Conservation (phyloP, 805 yeast genomes). For the Wickerhamiella siamensis region DNA sequence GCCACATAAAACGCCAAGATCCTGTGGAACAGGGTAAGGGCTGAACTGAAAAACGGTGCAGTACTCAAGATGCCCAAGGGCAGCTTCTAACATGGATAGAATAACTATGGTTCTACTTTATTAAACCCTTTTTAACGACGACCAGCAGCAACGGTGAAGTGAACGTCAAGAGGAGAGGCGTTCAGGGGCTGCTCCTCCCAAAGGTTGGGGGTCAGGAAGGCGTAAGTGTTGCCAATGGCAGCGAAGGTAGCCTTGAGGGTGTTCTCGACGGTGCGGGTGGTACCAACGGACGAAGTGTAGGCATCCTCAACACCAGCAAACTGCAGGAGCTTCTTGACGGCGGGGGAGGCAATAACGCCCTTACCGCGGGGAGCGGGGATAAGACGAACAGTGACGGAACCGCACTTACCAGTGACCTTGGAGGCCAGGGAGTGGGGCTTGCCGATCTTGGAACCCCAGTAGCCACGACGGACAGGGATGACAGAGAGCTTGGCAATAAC, state of each 20-base stretch:
- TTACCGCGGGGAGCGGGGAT: slow-evolving; percentile 99
- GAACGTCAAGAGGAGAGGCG: slow-evolving; percentile 89
- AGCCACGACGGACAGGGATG: slow-evolving; percentile 99
- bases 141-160: slow-evolving; percentile 30
- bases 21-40: too few species aligned
- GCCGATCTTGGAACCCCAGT: slow-evolving; percentile 99
- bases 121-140: slow-evolving; percentile 27
- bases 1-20: too few species aligned
- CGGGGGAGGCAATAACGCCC: slow-evolving; percentile 99
- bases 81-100: slow-evolving; percentile 83
- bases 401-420: slow-evolving; percentile 99
- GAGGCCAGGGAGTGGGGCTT: slow-evolving; percentile 96
- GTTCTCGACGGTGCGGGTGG: slow-evolving; percentile 99
- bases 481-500: slow-evolving; percentile 96
- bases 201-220: slow-evolving; percentile 99
- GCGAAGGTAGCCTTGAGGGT: slow-evolving; percentile 98
- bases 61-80: too few species aligned
- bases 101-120: slow-evolving; percentile 67
- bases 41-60: too few species aligned
- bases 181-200: slow-evolving; percentile 79
- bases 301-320: slow-evolving; percentile 99
- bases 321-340: slow-evolving; percentile 96
- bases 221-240: slow-evolving; percentile 99
- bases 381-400: slow-evolving; percentile 95
- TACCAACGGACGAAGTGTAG: slow-evolving; percentile 96